These are phyloP conservation scores for Leucogyrophana mollusca DNA, from an alignment of 768 basidiomycete genomes.

Conservation along the genomic window DNA sequence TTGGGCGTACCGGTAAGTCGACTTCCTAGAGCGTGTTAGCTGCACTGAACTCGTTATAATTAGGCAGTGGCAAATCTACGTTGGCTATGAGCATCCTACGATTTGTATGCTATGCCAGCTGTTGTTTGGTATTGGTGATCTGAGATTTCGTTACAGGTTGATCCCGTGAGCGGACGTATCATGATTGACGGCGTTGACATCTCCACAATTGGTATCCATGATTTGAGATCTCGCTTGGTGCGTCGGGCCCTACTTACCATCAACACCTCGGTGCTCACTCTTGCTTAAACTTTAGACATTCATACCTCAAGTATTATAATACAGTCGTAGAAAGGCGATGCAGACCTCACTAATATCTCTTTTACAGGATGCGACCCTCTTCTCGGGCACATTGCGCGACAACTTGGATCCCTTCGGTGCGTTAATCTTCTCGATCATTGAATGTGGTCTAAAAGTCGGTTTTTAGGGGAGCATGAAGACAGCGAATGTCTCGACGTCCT, in stretches of 20 bases:
- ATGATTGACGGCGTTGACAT: conserved; percentile 88
- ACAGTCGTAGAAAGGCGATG: too few species aligned
- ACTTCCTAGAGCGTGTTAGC: conserved; percentile 36
- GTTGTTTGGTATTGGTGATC: neutral
- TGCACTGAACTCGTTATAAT: conserved; percentile 85
- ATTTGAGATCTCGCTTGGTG: conserved; percentile 74
- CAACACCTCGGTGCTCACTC: too few species aligned
- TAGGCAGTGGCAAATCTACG: conserved; percentile 81
- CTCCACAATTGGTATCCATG: conserved; percentile 79
- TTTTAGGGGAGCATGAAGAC: conserved; percentile 71
- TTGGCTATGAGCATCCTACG: conserved; percentile 84
- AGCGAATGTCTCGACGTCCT: conserved; percentile 79
- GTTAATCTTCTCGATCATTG: neutral
- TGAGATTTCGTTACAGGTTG: conserved; percentile 42
- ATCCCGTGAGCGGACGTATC: conserved; percentile 74
- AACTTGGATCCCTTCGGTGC: conserved; percentile 73
- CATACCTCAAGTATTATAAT: conserved; percentile 53
- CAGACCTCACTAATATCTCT: neutral
- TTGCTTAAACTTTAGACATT: conserved; percentile 56
- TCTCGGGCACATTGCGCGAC: conserved; percentile 76
- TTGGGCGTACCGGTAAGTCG: conserved; percentile 68
- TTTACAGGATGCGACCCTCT: conserved; percentile 62
- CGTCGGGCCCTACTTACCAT: conserved; percentile 19
- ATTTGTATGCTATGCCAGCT: conserved; percentile 50
- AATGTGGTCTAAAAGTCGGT: too few species aligned